Conservation (phyloP, 2,329 filamentous ascomycete species). For the Spiromastix sp. region DNA sequence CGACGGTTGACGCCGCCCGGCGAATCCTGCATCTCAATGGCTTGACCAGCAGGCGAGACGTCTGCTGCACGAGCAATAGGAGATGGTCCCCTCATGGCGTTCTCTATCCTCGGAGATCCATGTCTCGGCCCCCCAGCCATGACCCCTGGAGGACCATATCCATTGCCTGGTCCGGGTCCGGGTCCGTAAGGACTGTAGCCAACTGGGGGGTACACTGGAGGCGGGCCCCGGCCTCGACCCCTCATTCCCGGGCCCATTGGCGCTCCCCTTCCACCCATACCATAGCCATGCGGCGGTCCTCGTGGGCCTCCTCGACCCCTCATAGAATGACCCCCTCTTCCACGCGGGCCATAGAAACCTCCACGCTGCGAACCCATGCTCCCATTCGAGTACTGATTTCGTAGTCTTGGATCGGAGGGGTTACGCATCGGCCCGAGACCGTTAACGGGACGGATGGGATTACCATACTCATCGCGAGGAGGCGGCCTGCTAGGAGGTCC, state of each 20-base stretch:
- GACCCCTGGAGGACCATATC: conserved; percentile 12
- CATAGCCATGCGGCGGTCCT: conserved; percentile 34
- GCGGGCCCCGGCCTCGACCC: conserved; percentile 35
- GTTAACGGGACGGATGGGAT: conserved; percentile 27
- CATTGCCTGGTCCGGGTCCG: conserved; percentile 29
- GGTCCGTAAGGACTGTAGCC: conserved; percentile 26
- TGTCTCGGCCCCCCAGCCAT: conserved; percentile 18
- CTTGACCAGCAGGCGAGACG: conserved; percentile 51
- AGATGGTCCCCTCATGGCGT: conserved; percentile 19
- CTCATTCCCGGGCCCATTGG: conserved; percentile 34
- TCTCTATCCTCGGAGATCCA: conserved; percentile 12
- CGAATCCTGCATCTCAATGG: conserved; percentile 79
- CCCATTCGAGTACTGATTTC: conserved; percentile 38
- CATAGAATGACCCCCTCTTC: conserved; percentile 45
- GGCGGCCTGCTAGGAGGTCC: conserved; percentile 20
- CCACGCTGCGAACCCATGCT: conserved; percentile 34
- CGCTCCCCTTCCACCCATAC: conserved; percentile 21
- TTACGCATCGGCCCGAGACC: conserved; percentile 26
- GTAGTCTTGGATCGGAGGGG: conserved; percentile 33
- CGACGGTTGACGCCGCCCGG: no score
- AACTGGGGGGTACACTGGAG: conserved; percentile 38
- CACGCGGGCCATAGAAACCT: conserved; percentile 40
- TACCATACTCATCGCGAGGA: conserved; percentile 28
- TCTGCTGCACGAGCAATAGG: conserved; percentile 25
- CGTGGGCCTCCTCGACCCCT: conserved; percentile 31